Conservation (phyloP, 108 stramenopile species). For the Nitzschia sp. region DNA sequence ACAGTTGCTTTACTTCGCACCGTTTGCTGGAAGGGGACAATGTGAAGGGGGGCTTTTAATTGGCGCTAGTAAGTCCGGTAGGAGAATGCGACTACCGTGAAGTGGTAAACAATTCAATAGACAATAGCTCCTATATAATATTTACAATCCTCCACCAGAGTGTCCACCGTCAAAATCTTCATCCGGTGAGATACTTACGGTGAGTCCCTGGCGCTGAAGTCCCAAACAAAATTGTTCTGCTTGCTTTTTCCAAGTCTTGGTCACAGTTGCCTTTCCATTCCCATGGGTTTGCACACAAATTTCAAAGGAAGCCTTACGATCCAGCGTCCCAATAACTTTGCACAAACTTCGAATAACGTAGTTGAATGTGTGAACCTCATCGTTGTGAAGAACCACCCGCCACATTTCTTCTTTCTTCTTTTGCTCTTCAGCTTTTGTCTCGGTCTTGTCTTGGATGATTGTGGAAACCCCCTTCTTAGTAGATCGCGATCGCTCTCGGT, state of each 20-base stretch:
- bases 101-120: no score
- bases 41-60: no score
- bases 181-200: slow-evolving; percentile 93
- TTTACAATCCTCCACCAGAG: slow-evolving; percentile 60
- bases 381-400: slow-evolving; percentile 95
- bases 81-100: no score
- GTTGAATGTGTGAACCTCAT: slow-evolving; percentile 95
- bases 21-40: no score
- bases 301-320: slow-evolving; percentile 88
- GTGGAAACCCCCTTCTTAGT: slow-evolving; percentile 76
- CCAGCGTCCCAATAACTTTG: slow-evolving; percentile 87
- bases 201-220: slow-evolving; percentile 88
- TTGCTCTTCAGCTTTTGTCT: slow-evolving; percentile 78
- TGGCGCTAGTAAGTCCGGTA: no score
- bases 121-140: no score
- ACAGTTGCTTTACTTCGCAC: no score
- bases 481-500: slow-evolving; percentile 28
- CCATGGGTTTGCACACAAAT: slow-evolving; percentile 92
- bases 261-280: slow-evolving; percentile 90
- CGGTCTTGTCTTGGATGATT: slow-evolving; percentile 74
- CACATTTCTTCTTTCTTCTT: slow-evolving; percentile 71
- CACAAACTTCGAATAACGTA: slow-evolving; percentile 91
- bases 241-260: slow-evolving; percentile 90
- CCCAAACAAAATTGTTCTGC: slow-evolving; percentile 90
- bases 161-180: slow-evolving; percentile 80